Evolutionary conservation across 1,139 yeast species (phyloP).

Genomic region (Suhomyces chickasaworum): DNA sequence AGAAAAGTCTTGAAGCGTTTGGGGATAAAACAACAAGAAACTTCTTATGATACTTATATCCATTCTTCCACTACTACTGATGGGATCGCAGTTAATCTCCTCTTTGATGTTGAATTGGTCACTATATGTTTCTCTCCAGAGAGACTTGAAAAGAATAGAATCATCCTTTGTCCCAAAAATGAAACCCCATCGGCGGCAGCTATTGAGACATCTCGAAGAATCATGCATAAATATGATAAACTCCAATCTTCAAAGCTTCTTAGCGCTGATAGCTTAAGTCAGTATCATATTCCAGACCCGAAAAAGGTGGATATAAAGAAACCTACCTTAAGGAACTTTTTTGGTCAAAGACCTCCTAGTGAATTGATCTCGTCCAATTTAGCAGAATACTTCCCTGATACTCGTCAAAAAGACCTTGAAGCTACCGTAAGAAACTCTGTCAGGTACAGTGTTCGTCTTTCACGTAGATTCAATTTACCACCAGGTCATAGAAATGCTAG

Average conservation of each 20-base stretch:
- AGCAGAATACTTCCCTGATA: slow-evolving; percentile 89
- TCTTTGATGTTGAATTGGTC: slow-evolving; percentile 79
- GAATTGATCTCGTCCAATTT: slow-evolving; percentile 88
- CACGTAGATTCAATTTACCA: slow-evolving; percentile 40
- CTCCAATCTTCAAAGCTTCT: slow-evolving; percentile 18
- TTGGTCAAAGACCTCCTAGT: slow-evolving; percentile 92
- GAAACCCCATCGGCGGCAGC: slow-evolving; percentile 70
- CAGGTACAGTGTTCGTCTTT: slow-evolving; percentile 67
- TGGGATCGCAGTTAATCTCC: slow-evolving; percentile 38
- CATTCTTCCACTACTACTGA: slow-evolving; percentile 21
- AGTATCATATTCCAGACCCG: slow-evolving; percentile 30
- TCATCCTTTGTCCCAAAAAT: slow-evolving; percentile 66
- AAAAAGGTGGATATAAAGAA: slow-evolving; percentile 17
- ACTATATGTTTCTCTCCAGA: slow-evolving; percentile 80
- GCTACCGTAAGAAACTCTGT: slow-evolving; percentile 85
- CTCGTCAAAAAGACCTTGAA: slow-evolving; percentile 70
- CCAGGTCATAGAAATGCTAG: slow-evolving; percentile 22
- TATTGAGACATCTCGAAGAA: slow-evolving; percentile 59
- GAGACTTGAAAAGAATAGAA: slow-evolving; percentile 68
- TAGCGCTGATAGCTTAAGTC: slow-evolving; percentile 22
- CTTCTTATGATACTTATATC: slow-evolving; percentile 46
- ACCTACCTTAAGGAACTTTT: slow-evolving; percentile 53
- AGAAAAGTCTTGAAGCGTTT: slow-evolving; percentile 66
- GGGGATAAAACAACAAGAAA: slow-evolving; percentile 47
- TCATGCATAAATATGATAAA: slow-evolving; percentile 40